Evolutionary conservation across 1,284 basidiomycete species (phyloP).

Genomic region (Uromyces viciae-fabae): DNA sequence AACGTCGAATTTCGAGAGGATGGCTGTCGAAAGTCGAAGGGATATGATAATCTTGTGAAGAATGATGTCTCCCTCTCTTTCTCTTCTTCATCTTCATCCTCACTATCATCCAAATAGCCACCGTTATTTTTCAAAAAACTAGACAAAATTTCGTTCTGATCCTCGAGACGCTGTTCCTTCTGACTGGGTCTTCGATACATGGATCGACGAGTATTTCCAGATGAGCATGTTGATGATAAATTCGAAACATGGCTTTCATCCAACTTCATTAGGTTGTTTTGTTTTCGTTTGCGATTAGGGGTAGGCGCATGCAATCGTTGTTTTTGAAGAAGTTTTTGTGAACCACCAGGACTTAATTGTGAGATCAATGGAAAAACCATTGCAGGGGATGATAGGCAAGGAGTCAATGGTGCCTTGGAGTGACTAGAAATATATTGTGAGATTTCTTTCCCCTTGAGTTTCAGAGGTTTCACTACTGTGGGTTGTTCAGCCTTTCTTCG

Average conservation of each 20-base stretch:
- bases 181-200: no score
- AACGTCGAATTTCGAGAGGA: not conserved
- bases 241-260: no score
- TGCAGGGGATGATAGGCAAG: slow-evolving; percentile 8
- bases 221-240: no score
- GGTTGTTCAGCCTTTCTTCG: not conserved
- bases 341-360: not conserved
- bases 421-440: no score
- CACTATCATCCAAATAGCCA: slow-evolving; percentile 33
- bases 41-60: not conserved
- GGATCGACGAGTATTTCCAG: no score
- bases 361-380: slow-evolving; percentile 9
- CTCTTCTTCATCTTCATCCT: slow-evolving; percentile 29
- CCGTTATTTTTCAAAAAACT: slow-evolving; percentile 32
- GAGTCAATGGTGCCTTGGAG: not conserved
- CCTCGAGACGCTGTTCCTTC: no score
- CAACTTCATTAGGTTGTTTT: no score
- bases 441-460: no score
- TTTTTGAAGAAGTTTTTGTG: not conserved
- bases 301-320: no score
- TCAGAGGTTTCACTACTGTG: no score
- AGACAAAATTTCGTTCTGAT: slow-evolving; percentile 1
- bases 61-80: not conserved
- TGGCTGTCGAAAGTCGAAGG: not conserved
- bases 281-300: no score